These are phyloP conservation scores for Cordyceps fumosorosea DNA, from an alignment of 2,329 filamentous ascomycete species.

Conservation along the genomic window DNA sequence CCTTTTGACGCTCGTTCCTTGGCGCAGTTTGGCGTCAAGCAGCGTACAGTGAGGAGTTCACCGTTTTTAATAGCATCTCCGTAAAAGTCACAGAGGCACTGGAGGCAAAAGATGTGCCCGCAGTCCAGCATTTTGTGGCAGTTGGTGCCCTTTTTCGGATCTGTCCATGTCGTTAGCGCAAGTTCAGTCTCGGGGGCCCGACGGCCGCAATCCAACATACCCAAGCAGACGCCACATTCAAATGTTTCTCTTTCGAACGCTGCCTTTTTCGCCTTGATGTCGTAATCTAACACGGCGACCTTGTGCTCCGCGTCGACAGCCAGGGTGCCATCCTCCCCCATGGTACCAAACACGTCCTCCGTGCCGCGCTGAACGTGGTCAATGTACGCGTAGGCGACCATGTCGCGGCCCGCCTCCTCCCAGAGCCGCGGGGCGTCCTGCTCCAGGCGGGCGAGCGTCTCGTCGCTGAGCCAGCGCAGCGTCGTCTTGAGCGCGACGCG, in stretches of 20 bases:
- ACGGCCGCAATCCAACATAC: conserved; percentile 29
- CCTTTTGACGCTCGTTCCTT: conserved; percentile 44
- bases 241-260: conserved; percentile 81
- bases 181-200: neutral
- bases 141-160: conserved; percentile 78
- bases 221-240: conserved; percentile 77
- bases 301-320: conserved; percentile 53
- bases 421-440: conserved; percentile 47
- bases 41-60: conserved; percentile 71
- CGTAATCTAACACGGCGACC: conserved; percentile 69
- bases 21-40: conserved; percentile 72
- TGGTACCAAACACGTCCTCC: conserved; percentile 54
- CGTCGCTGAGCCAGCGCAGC: conserved; percentile 50
- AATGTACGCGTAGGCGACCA: conserved; percentile 56
- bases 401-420: conserved; percentile 55
- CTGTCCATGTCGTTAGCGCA: conserved; percentile 30
- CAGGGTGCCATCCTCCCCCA: conserved; percentile 40
- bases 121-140: conserved; percentile 82
- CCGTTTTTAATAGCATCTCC: conserved; percentile 81
- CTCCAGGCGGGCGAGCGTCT: conserved; percentile 43
- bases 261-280: conserved; percentile 64
- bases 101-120: conserved; percentile 81
- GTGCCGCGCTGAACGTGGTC: conserved; percentile 55
- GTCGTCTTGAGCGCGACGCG: conserved; percentile 43
- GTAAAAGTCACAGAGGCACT: conserved; percentile 88